Evolutionary conservation across 2,329 filamentous ascomycete species (phyloP), one percentile per base, ranked within the genome.

Genomic region (Cordyceps fumosorosea): DNA sequence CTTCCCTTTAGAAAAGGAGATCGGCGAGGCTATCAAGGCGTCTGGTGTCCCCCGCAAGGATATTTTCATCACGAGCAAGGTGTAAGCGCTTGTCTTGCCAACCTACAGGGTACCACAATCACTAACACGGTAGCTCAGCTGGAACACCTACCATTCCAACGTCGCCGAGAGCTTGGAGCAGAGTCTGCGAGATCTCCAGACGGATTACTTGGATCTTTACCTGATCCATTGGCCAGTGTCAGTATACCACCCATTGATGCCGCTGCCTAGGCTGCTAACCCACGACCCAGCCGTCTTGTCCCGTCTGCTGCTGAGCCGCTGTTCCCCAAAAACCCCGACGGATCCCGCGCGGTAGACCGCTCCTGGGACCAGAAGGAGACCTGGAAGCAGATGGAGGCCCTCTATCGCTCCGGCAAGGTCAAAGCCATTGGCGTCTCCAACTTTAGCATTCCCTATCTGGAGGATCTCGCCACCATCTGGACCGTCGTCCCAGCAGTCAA

Each of bases 151-250:
- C 78, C 87, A 89, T 74, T 84, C 84, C 44, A 81, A 87, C 6
- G 86, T 86, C 6, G 86, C 89, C 74, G 77, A 88, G 68, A 85
- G 83, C 44, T 80, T 95, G 42, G 84, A 91, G 66, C 86, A 88
- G 80, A 89, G 86, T 69, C 78, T 95, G 72, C 84, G 87, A 76
- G 81, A 83, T 64, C 78, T 96, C 42, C 89, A 90, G 2, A 78
- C 95, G 55, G 88, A 91, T 66, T 93, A 96, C 72, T 82, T 96
- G 7, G 91, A 96, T 72, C 78, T 96, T 61, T 91, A 85, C 72
- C 81, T 96, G 42, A 83, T 96, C 61, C 91, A 96, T 77, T 95
- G 90, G 90, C 88, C 90, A 5, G 78, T 91, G 52, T 85, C 88
- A 55, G 87, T 93, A 85, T 50, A 10, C 16, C 7, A 29, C 20